Evolutionary conservation across 805 yeast genomes (phyloP), one percentile per base, ranked within the genome.

Genomic region (Barnettozyma sucrosica): DNA sequence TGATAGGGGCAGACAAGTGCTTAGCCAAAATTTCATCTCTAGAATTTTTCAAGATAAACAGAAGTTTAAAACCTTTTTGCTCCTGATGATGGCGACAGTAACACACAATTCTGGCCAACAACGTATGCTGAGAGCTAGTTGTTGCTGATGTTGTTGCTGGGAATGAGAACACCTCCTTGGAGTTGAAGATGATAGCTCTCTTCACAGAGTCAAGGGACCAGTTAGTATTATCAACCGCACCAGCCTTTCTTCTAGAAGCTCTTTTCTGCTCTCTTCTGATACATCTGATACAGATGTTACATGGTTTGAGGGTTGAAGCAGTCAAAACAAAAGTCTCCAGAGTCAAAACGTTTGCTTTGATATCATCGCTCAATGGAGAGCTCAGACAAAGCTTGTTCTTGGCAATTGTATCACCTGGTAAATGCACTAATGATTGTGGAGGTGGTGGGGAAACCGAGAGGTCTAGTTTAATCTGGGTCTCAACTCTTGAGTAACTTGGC

Each of bases 1-100:
- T 83, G 26, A 92, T 86, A 6, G 89, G 80, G 8, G 81, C 68
- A 1, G 96, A 79, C 7, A 83, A 64, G 19, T 80, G 79, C 56
- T 82, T 82, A 7, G 90, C 97, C 16, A 92, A 74, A 5, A 89
- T 73, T 21, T 74, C 70, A 20, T 83, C 85, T 8, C 70, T 61
- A 47, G 70, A 61, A 63, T 90, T 81, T 51, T 79, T 82, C 43
- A 92, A 61, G 3, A 85, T 78, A 52, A 87, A 79, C 41, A 87
- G 66, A 36, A 86, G 69, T 59, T 79, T 80, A 70, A 90, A 92
- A 1, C 99, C 99, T 36, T 76, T 76, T n/a, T 82, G 71, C 52
- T 90, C 96, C 54, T 81, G 80, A 66, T 93, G 99, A 66, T 93
- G 99, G 54, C 98, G 80, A 68, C 98, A 93, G 64, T 93, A 92